These are phyloP conservation scores for Abelmoschus esculentus DNA, from an alignment of 345 rosid genomes.

Conservation along the genomic window DNA sequence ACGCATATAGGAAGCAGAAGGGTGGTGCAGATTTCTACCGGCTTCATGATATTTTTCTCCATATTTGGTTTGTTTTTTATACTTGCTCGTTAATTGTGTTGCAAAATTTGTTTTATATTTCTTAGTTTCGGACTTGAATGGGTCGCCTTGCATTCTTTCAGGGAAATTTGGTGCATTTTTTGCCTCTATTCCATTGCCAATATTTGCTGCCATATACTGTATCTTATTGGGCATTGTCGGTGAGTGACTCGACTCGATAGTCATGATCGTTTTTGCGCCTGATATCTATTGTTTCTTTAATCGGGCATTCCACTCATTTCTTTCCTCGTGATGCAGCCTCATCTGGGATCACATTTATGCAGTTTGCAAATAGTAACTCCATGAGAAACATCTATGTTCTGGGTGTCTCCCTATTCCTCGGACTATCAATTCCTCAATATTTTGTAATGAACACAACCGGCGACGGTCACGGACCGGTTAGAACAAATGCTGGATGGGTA, in stretches of 20 bases:
- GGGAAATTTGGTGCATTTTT: slow-evolving; percentile 97
- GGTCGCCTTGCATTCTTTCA: slow-evolving; percentile 19
- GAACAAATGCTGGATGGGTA: neutral
- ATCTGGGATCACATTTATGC: neutral
- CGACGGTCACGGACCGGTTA: neutral
- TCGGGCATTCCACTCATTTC: neutral
- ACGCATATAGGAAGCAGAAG: slow-evolving; percentile 94
- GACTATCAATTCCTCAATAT: neutral
- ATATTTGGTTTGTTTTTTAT: slow-evolving; percentile 61
- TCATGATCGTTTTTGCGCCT: neutral
- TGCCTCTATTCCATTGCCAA: slow-evolving; percentile 91
- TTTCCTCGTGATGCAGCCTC: neutral
- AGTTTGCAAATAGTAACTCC: neutral
- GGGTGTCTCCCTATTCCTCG: neutral
- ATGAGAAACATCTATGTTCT: neutral
- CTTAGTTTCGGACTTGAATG: neutral
- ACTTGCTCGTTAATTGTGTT: neutral
- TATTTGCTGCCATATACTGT: slow-evolving; percentile 89
- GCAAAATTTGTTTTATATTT: neutral
- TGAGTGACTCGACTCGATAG: slow-evolving; percentile 25
- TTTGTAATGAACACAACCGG: neutral
- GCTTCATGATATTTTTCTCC: slow-evolving; percentile 94
- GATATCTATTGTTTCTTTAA: neutral
- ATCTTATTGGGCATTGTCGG: slow-evolving; percentile 85
- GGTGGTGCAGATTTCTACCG: slow-evolving; percentile 88